Conservation (phyloP, 2,329 filamentous ascomycete genomes). For the Neophaeococcomyces aloes region DNA sequence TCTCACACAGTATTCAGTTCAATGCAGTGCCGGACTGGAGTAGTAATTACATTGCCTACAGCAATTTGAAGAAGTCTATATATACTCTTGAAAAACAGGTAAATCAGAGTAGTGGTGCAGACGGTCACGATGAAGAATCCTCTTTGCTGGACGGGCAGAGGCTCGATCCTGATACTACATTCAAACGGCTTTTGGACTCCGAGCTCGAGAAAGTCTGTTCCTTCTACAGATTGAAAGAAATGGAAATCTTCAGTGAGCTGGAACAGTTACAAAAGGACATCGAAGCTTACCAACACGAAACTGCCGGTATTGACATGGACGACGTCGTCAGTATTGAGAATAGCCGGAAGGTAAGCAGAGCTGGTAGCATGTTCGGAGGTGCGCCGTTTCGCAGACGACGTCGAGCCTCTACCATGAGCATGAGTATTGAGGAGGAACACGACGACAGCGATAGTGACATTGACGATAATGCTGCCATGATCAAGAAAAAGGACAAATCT, state of each 20-base stretch:
- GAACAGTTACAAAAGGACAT: constrained; percentile 67
- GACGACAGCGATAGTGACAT: constrained; percentile 37
- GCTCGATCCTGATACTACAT: constrained; percentile 67
- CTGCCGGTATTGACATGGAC: constrained; percentile 34
- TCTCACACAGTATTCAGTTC: constrained; percentile 98
- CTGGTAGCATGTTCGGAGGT: constrained; percentile 44
- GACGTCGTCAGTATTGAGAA: constrained; percentile 33
- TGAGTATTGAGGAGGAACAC: constrained; percentile 46
- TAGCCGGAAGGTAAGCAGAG: constrained; percentile 32
- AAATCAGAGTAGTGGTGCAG: constrained; percentile 46
- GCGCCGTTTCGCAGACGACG: constrained; percentile 38
- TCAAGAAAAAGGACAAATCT: constrained; percentile 23
- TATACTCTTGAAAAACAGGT: constrained; percentile 85
- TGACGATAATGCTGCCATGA: constrained; percentile 19
- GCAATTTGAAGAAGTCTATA: constrained; percentile 97
- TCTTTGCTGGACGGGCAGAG: constrained; percentile 61
- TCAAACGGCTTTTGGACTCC: constrained; percentile 68
- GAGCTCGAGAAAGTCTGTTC: constrained; percentile 90
- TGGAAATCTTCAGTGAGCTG: constrained; percentile 73
- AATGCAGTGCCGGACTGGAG: constrained; percentile 99
- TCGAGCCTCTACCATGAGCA: constrained; percentile 35
- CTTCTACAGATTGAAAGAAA: constrained; percentile 83
- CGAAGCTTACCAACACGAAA: constrained; percentile 53
- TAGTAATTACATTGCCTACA: constrained; percentile 94
- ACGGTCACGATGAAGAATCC: constrained; percentile 64